Conservation (phyloP, 2,329 filamentous ascomycete species). For the Ophidiomyces ophidiicola region DNA sequence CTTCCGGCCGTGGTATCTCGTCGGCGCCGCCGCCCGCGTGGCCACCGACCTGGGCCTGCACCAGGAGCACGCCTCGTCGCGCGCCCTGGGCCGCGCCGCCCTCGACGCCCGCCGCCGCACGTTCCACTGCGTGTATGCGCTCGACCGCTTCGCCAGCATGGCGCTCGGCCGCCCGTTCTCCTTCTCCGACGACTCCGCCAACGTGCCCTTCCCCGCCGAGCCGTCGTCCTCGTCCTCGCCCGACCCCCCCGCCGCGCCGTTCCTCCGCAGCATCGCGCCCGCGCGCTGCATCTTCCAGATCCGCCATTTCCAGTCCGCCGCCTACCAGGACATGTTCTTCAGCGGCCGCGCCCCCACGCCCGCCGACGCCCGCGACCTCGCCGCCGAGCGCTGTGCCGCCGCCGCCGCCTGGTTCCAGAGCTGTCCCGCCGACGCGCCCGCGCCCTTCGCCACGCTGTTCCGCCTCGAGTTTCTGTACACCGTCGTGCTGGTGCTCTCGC, state of each 20-base stretch:
- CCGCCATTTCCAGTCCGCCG: conserved; percentile 71
- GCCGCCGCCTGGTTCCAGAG: conserved; percentile 64
- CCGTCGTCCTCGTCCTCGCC: conserved; percentile 35
- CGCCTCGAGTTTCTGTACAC: conserved; percentile 83
- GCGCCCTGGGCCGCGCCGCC: conserved; percentile 53
- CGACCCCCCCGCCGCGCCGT: conserved; percentile 36
- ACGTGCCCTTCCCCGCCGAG: conserved; percentile 59
- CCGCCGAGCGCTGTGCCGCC: conserved; percentile 41
- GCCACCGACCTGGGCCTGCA: conserved; percentile 85
- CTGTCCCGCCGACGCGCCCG: conserved; percentile 54
- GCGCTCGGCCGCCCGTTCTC: conserved; percentile 80
- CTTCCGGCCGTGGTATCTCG: conserved; percentile 87
- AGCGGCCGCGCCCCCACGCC: conserved; percentile 56
- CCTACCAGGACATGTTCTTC: conserved; percentile 82
- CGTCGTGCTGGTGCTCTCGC: conserved; percentile 77
- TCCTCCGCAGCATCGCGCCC: conserved; percentile 50
- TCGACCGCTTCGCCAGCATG: conserved; percentile 86
- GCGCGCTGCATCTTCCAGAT: conserved; percentile 71
- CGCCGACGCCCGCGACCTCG: conserved; percentile 47
- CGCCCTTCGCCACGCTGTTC: conserved; percentile 61
- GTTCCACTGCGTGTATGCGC: conserved; percentile 80
- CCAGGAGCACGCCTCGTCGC: conserved; percentile 69
- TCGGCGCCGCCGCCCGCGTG: conserved; percentile 78
- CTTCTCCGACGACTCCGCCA: conserved; percentile 78
- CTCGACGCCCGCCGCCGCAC: conserved; percentile 69